Conservation (phyloP, 345 rosid genomes). For the Hibiscus mutabilis region DNA sequence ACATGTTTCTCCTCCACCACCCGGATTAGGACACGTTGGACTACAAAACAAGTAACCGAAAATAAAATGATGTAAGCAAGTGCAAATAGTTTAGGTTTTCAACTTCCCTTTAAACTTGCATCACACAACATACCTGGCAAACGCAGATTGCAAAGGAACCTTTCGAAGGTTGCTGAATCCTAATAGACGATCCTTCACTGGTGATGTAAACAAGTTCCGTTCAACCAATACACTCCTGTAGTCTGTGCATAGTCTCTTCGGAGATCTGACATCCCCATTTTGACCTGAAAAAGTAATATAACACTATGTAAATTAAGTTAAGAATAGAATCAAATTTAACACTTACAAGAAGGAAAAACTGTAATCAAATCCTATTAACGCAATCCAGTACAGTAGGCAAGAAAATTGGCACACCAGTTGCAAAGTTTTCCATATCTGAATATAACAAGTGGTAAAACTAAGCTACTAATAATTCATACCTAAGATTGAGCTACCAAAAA, state of each 20-base stretch:
- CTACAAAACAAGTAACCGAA: slow-evolving; percentile 31
- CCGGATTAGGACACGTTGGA: slow-evolving; percentile 89
- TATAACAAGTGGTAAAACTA: not conserved
- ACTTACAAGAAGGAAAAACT: not conserved
- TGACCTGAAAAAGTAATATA: slow-evolving; percentile 46
- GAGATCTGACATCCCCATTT: slow-evolving; percentile 76
- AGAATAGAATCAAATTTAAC: not conserved
- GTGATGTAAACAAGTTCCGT: slow-evolving; percentile 68
- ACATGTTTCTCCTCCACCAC: slow-evolving; percentile 98
- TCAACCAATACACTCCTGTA: slow-evolving; percentile 87
- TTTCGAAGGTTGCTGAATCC: slow-evolving; percentile 51
- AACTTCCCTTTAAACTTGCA: slow-evolving; percentile 1
- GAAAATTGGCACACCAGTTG: not conserved
- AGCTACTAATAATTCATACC: not conserved
- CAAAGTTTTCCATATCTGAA: not conserved
- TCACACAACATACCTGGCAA: slow-evolving; percentile 55
- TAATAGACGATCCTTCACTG: slow-evolving; percentile 66
- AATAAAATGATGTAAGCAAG: slow-evolving; percentile 8
- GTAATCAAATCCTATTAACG: not conserved
- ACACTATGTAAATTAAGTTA: not conserved
- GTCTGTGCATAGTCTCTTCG: slow-evolving; percentile 59
- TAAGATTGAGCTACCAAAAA: slow-evolving; percentile 5
- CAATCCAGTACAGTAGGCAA: not conserved
- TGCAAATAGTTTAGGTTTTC: slow-evolving; percentile 10
- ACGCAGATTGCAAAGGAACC: slow-evolving; percentile 74